Evolutionary conservation across 768 basidiomycete species (phyloP).

Genomic region (Suillus subalutaceus): DNA sequence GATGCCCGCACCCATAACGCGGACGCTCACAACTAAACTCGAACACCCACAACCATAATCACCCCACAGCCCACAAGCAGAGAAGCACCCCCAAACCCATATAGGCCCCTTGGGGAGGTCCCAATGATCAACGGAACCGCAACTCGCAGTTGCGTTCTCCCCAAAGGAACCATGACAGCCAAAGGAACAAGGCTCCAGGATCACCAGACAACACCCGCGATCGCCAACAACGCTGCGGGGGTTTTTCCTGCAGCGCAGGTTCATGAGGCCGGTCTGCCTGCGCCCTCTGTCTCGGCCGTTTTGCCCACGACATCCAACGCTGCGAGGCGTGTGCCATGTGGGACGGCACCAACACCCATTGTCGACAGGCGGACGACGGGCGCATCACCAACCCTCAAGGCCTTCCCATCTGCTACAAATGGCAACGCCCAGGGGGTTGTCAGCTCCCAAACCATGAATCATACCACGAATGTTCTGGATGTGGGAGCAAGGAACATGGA

Average conservation of each 20-base stretch:
- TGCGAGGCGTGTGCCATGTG: conserved; percentile 14
- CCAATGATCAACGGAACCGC: background rate
- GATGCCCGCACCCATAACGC: too few species aligned
- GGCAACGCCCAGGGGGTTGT: too few species aligned
- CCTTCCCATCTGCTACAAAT: too few species aligned
- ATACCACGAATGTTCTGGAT: conserved; percentile 47
- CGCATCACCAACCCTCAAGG: background rate
- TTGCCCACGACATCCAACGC: conserved; percentile 25
- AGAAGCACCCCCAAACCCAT: too few species aligned
- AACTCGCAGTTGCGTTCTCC: background rate
- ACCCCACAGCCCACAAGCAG: too few species aligned
- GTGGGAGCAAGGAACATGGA: conserved; percentile 27
- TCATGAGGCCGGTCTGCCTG: conserved; percentile 17
- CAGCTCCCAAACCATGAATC: too few species aligned
- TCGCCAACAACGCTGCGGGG: background rate
- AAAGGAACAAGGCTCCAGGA: too few species aligned
- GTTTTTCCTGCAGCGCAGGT: background rate
- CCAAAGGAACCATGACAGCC: too few species aligned
- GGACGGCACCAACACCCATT: background rate
- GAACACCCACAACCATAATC: too few species aligned
- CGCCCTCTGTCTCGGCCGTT: conserved; percentile 39
- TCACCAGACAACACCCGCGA: too few species aligned
- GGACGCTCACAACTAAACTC: too few species aligned
- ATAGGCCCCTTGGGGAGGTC: too few species aligned
- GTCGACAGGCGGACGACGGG: background rate